Percentiles rank a stretch among this genome's conserved stretches.
Conservation (phyloP, 495 filamentous ascomycete genomes). For the Hyphodiscus hymeniophilus region DNA sequence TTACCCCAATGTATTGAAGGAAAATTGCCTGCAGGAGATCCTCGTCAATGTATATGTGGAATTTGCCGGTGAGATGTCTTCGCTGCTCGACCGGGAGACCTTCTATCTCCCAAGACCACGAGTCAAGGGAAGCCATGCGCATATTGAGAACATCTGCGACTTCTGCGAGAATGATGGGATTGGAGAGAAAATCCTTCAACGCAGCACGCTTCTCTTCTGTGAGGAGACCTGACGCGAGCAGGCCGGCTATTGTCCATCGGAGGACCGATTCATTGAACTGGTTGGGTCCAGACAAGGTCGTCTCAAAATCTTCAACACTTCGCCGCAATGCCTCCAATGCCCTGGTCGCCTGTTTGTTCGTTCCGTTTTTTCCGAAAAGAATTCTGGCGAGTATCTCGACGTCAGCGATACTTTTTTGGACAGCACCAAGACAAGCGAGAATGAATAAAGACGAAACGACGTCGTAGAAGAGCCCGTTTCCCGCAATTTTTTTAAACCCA, state of each 20-base stretch:
- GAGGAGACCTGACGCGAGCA: slow-evolving; percentile 48
- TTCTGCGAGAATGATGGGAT: slow-evolving; percentile 46
- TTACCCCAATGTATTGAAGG: slow-evolving; percentile 55
- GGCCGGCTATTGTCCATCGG: slow-evolving; percentile 42
- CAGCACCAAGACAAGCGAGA: too few species aligned
- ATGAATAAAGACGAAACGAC: too few species aligned
- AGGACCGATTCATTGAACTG: slow-evolving; percentile 36
- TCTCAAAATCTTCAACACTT: slow-evolving; percentile 37
- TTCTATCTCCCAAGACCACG: slow-evolving; percentile 49
- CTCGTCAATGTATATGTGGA: slow-evolving; percentile 51
- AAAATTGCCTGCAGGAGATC: slow-evolving; percentile 59
- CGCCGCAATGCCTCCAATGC: slow-evolving; percentile 37
- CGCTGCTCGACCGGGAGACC: slow-evolving; percentile 51
- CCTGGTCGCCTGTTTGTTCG: slow-evolving; percentile 23
- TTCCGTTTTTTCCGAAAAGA: slow-evolving; percentile 39
- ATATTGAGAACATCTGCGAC: slow-evolving; percentile 63
- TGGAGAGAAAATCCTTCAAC: slow-evolving; percentile 51
- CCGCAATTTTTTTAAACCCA: too few species aligned
- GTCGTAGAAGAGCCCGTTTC: too few species aligned
- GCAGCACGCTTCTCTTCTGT: slow-evolving; percentile 49
- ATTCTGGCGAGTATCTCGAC: too few species aligned
- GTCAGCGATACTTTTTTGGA: too few species aligned
- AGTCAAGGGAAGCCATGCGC: slow-evolving; percentile 47
- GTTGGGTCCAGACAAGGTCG: slow-evolving; percentile 25
- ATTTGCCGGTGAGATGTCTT: slow-evolving; percentile 33